Percentiles rank a stretch among this genome's conserved stretches.
Evolutionary conservation across 305 asterid species (phyloP).

Genomic region (Fraxinus baroniana): DNA sequence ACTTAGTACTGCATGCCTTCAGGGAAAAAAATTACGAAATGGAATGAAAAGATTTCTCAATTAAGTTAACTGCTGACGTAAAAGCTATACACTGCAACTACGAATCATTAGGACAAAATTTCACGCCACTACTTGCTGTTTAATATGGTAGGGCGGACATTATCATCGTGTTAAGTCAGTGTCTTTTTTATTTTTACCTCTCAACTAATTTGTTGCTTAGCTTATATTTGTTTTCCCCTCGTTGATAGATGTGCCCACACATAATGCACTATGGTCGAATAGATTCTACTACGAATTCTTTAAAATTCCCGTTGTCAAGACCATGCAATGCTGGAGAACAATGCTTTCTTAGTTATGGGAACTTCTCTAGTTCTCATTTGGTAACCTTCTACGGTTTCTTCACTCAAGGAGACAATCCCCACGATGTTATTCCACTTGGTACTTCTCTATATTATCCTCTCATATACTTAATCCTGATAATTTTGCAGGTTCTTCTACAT

Average conservation of each 20-base stretch:
- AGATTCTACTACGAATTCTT: slow-evolving; percentile 55
- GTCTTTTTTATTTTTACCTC: background rate
- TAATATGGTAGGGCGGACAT: background rate
- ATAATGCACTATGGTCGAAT: slow-evolving; percentile 75
- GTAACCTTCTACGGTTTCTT: slow-evolving; percentile 89
- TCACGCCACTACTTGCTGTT: background rate
- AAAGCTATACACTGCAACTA: background rate
- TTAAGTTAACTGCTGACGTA: background rate
- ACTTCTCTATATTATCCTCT: slow-evolving; percentile 22
- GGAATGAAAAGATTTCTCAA: background rate
- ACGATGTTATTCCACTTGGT: slow-evolving; percentile 84
- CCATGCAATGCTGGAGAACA: slow-evolving; percentile 75
- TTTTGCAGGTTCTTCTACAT: background rate
- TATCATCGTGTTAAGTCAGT: background rate
- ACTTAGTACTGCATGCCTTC: background rate
- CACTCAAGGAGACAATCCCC: slow-evolving; percentile 70
- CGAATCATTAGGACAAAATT: background rate
- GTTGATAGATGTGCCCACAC: slow-evolving; percentile 72
- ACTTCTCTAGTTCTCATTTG: slow-evolving; percentile 77
- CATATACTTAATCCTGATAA: background rate
- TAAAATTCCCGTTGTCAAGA: slow-evolving; percentile 80
- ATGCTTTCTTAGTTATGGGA: slow-evolving; percentile 88
- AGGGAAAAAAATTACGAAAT: background rate
- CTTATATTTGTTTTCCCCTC: slow-evolving; percentile 18
- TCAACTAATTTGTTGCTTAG: slow-evolving; percentile 5